phyloP scores from a whole-genome alignment of 164 flowering plant species.

The Annona cherimola region DNA sequence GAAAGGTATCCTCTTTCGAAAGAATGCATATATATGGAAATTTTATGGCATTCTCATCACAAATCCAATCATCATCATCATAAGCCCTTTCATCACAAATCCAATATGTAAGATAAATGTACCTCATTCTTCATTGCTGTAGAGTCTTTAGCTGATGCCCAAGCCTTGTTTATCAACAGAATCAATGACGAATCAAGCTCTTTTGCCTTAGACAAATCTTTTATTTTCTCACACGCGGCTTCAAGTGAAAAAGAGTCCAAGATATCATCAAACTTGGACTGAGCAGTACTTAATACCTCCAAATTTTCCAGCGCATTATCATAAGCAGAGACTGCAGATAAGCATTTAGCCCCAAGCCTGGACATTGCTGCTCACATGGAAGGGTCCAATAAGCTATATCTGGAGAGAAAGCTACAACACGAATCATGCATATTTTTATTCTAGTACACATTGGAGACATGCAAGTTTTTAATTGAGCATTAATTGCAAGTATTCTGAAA shows the following conservation, averaged over 20 bases:
- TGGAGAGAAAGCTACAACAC: constrained; percentile 1
- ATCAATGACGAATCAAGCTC: constrained; percentile 89
- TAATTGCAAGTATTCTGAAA: too few relatives aligned
- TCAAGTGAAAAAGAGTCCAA: constrained; percentile 75
- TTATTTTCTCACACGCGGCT: constrained; percentile 86
- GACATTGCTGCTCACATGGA: constrained; percentile 51
- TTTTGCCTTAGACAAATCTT: constrained; percentile 79
- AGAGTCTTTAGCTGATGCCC: constrained; percentile 91
- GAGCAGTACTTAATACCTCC: constrained; percentile 74
- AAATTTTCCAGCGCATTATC: constrained; percentile 67
- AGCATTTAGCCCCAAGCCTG: constrained; percentile 82
- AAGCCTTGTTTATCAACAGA: constrained; percentile 79
- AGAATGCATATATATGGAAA: too few relatives aligned
- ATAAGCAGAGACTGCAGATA: constrained; percentile 79
- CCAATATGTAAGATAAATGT: neutral
- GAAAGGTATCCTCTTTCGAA: neutral
- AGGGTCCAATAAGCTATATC: constrained; percentile 17
- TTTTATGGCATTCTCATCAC: too few relatives aligned
- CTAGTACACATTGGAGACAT: constrained; percentile 1
- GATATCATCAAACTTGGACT: constrained; percentile 87
- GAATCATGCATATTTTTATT: neutral
- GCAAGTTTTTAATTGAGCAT: too few relatives aligned
- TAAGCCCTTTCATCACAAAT: too few relatives aligned
- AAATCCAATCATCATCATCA: too few relatives aligned
- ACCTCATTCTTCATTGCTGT: constrained; percentile 82